Evolutionary conservation across 345 rosid species (phyloP).

Genomic region (Rubroshorea leprosula): DNA sequence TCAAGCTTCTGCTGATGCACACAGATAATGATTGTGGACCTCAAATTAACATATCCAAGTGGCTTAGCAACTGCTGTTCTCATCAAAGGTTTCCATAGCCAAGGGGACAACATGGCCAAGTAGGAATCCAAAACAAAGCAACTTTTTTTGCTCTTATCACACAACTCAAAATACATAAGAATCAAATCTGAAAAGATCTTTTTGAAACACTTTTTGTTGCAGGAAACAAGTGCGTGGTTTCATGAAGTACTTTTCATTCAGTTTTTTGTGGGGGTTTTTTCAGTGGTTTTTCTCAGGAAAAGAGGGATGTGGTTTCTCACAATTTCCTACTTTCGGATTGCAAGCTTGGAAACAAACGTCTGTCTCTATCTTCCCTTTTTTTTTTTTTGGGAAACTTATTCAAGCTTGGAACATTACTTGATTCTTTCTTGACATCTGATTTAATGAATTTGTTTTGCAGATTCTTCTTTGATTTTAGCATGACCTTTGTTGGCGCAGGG

Average conservation of each 20-base stretch:
- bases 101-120: conserved; percentile 72
- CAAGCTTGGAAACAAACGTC: conserved; percentile 88
- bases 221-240: conserved; percentile 14
- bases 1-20: not conserved
- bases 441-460: conserved; percentile 35
- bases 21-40: conserved; percentile 87
- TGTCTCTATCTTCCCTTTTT: not conserved
- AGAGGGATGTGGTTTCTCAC: conserved; percentile 66
- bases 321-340: conserved; percentile 84
- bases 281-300: conserved; percentile 78
- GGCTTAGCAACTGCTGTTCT: conserved; percentile 95
- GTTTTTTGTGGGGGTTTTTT: conserved; percentile 89
- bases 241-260: conserved; percentile 63
- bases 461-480: conserved; percentile 79
- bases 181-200: no score
- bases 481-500: conserved; percentile 88
- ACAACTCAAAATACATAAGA: no score
- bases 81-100: conserved; percentile 89
- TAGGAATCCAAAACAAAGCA: conserved; percentile 14
- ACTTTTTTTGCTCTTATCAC: no score
- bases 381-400: no score
- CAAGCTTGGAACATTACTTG: no score
- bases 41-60: conserved; percentile 76
- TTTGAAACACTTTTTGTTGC: no score
- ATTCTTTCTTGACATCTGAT: no score